Evolutionary conservation across 2,329 filamentous ascomycete species (phyloP), one percentile per base, ranked within the genome.

Genomic region (Colletotrichum sublineola): DNA sequence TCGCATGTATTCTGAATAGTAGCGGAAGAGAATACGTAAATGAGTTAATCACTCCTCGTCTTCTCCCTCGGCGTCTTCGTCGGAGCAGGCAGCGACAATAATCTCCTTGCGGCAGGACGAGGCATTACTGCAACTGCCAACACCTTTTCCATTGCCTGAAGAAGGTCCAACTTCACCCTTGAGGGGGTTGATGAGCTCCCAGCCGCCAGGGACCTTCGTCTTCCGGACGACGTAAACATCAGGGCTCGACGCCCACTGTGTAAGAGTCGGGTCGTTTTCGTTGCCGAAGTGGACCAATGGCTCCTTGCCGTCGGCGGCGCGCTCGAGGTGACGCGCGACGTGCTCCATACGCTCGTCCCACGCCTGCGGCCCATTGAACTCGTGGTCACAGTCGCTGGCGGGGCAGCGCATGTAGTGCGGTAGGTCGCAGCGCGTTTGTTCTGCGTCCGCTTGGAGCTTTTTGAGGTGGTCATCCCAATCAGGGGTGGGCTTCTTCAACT

Each of bases 301-400:
- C 73, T 79, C 78, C 44, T 77, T 74, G 12, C 80, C 80, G 4
- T 77, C 72, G 5, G 82, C 83, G 0, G 82, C 84, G 40, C 83
- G 84, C 80, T 96, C 94, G 57, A 96, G 86, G 80, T 98, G 95
- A 71, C 89, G 87, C 0, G 93, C 94, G 3, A 97, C 89, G 81
- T 98, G 95, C 80, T 98, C 95, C 90, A 97, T 94, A 33, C 93
- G 87, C 69, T 91, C 87, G 71, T 96, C 93, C 95, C 95, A 97
- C 14, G 90, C 90, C 7, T 84, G 87, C 0, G 79, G 73, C 0
- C 92, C 93, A 7, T 84, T 80, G 77, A 97, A 97, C 0, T 80
- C 79, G 14, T 70, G 63, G 1, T 74, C 77, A 80, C 95, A 98
- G 73, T 88, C 89, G 0, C 79, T 76, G 2, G 89, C 89, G 0